These are phyloP conservation scores for Pyrenula massariospora DNA, from an alignment of 495 filamentous ascomycete genomes.

Conservation along the genomic window DNA sequence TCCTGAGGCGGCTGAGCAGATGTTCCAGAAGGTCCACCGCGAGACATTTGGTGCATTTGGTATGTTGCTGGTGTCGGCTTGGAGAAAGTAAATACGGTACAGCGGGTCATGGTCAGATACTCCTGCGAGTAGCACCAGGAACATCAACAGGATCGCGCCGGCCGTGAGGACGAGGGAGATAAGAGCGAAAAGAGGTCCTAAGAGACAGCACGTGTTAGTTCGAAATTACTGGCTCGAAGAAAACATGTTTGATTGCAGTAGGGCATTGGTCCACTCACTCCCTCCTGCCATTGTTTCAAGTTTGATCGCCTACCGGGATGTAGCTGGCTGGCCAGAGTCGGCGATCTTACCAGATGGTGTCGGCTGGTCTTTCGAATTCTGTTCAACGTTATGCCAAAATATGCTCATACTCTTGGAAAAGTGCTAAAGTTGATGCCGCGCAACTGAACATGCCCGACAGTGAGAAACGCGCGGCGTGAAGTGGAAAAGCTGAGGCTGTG, in stretches of 20 bases:
- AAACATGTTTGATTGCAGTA: too few species aligned
- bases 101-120: conserved; percentile 46
- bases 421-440: too few species aligned
- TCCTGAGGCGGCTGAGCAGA: conserved; percentile 36
- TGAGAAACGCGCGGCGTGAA: background rate
- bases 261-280: background rate
- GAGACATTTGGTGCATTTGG: conserved; percentile 50
- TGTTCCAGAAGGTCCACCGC: conserved; percentile 81
- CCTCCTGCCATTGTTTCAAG: background rate
- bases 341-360: too few species aligned
- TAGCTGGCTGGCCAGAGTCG: too few species aligned
- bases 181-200: conserved; percentile 40
- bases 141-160: conserved; percentile 61
- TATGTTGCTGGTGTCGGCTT: conserved; percentile 60
- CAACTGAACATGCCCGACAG: background rate
- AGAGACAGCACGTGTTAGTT: background rate
- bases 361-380: too few species aligned
- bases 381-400: too few species aligned
- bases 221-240: too few species aligned
- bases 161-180: conserved; percentile 65
- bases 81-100: conserved; percentile 70
- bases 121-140: conserved; percentile 70
- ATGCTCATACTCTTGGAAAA: too few species aligned
- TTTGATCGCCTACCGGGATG: background rate
- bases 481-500: background rate